A percentile compares a stretch with the other conserved stretches of the same genome.
Conservation (phyloP, 1,139 yeast genomes). For the Saccharomyces hybrid region DNA sequence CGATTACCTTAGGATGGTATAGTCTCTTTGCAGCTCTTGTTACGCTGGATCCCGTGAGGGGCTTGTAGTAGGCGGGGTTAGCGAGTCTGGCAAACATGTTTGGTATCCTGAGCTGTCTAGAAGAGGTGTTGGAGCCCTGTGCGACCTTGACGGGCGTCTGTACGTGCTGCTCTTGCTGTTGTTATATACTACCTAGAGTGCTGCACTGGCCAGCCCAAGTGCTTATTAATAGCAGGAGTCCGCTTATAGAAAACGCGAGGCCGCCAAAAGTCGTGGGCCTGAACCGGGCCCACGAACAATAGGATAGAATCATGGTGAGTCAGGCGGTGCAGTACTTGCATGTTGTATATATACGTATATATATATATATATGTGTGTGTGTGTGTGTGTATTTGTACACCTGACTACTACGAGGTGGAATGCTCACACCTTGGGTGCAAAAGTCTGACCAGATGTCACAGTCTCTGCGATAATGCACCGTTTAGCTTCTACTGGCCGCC, state of each 20-base stretch:
- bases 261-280: neutral
- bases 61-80: neutral
- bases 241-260: neutral
- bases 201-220: neutral
- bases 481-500: too few species aligned
- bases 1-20: slow-evolving; percentile 75
- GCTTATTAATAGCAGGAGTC: neutral
- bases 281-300: neutral
- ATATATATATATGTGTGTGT: neutral
- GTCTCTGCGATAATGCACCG: too few species aligned
- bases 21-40: neutral
- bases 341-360: neutral
- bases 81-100: neutral
- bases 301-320: neutral
- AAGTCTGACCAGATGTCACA: too few species aligned
- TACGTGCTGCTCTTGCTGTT: neutral
- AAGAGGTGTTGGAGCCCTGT: too few species aligned
- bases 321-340: neutral
- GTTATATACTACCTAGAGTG: neutral
- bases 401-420: neutral
- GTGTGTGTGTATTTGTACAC: neutral
- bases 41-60: neutral
- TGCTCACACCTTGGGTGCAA: too few species aligned
- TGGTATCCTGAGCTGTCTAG: neutral
- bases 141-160: neutral